Conservation (phyloP, 1,284 basidiomycete genomes). For the Quambalaria eucalypti region DNA sequence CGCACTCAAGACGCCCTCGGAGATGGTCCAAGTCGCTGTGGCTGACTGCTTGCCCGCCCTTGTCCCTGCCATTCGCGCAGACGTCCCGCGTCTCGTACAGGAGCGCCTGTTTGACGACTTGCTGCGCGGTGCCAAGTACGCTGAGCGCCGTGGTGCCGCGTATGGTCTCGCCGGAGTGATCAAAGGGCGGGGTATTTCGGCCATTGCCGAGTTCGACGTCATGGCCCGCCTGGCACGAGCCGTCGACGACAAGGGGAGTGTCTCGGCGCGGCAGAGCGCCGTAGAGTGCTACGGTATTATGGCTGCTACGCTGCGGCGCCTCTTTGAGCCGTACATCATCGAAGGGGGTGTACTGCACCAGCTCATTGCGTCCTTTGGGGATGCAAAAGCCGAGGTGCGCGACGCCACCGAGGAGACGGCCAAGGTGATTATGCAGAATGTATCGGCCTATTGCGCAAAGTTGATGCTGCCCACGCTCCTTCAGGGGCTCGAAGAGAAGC, state of each 20-base stretch:
- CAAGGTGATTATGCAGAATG: slow-evolving; percentile 85
- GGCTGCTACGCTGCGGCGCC: slow-evolving; percentile 69
- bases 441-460: slow-evolving; percentile 62
- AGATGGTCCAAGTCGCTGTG: slow-evolving; percentile 92
- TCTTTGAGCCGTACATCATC: slow-evolving; percentile 91
- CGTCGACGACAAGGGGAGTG: slow-evolving; percentile 79
- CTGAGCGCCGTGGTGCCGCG: slow-evolving; percentile 81
- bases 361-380: slow-evolving; percentile 83
- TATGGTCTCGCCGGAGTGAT: slow-evolving; percentile 90
- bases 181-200: slow-evolving; percentile 75
- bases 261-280: slow-evolving; percentile 80
- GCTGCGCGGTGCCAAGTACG: slow-evolving; percentile 62
- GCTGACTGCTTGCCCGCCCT: slow-evolving; percentile 81
- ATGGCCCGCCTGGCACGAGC: slow-evolving; percentile 67
- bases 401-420: slow-evolving; percentile 91
- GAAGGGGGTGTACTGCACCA: slow-evolving; percentile 62
- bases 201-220: slow-evolving; percentile 74
- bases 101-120: slow-evolving; percentile 62
- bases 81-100: slow-evolving; percentile 55
- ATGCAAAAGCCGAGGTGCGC: slow-evolving; percentile 75
- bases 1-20: slow-evolving; percentile 85
- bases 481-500: slow-evolving; percentile 89
- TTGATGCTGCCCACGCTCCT: slow-evolving; percentile 83
- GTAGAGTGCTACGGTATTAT: slow-evolving; percentile 87
- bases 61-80: slow-evolving; percentile 60